These are phyloP conservation scores for Pestalotiopsis sp. DNA, from an alignment of 2,329 filamentous ascomycete species.

Conservation along the genomic window DNA sequence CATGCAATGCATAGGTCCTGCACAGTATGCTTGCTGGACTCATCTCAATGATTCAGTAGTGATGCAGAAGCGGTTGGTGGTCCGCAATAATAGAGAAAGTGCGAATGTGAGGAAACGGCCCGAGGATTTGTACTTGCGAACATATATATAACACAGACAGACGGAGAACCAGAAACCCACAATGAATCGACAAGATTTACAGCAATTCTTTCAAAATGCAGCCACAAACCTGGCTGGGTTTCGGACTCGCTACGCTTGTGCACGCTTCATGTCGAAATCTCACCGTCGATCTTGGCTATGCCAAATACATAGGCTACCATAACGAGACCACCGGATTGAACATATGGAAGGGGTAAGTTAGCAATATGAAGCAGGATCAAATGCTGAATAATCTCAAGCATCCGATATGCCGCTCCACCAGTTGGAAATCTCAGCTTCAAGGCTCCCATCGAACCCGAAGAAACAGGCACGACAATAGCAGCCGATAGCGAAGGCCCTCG, in stretches of 20 bases:
- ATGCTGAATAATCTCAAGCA: slow-evolving; percentile 27
- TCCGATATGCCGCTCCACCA: slow-evolving; percentile 46
- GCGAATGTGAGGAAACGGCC: too few relatives aligned
- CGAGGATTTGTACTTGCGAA: too few relatives aligned
- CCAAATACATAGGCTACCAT: slow-evolving; percentile 44
- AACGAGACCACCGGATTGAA: slow-evolving; percentile 42
- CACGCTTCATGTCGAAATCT: background rate
- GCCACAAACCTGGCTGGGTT: background rate
- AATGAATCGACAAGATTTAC: too few relatives aligned
- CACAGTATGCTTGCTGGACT: too few relatives aligned
- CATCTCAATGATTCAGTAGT: too few relatives aligned
- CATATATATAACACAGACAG: too few relatives aligned
- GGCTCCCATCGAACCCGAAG: background rate
- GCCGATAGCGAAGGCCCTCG: slow-evolving; percentile 28
- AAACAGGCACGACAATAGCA: slow-evolving; percentile 38
- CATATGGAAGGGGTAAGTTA: slow-evolving; percentile 44
- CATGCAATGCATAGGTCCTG: too few relatives aligned
- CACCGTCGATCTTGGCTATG: slow-evolving; percentile 45
- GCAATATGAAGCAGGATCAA: background rate
- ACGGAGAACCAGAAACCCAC: too few relatives aligned
- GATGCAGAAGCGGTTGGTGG: too few relatives aligned
- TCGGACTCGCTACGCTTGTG: background rate
- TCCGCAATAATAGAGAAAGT: too few relatives aligned
- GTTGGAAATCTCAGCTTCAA: slow-evolving; percentile 40
- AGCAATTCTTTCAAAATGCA: background rate